These are phyloP conservation scores for Kuraishia piskuri DNA, from an alignment of 805 yeast genomes.

Conservation along the genomic window DNA sequence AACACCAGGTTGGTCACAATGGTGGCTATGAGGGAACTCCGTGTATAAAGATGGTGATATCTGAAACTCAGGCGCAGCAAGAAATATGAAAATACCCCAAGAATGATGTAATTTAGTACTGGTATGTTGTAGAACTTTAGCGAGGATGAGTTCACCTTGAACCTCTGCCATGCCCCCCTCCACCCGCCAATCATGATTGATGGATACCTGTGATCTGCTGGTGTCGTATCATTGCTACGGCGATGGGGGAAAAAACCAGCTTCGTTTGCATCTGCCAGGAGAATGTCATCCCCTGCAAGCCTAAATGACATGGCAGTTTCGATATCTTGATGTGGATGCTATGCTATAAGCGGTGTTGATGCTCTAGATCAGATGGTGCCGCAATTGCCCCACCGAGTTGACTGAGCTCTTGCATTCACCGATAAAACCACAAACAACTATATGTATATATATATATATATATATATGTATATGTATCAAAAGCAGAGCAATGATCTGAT, in stretches of 20 bases:
- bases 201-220: neutral
- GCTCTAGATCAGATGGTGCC: too few relatives aligned
- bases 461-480: too few relatives aligned
- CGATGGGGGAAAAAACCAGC: neutral
- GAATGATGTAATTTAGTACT: constrained; percentile 43
- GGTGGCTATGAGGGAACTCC: constrained; percentile 66
- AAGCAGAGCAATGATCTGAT: too few relatives aligned
- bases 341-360: too few relatives aligned
- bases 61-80: constrained; percentile 45
- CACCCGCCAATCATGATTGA: neutral
- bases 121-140: constrained; percentile 39
- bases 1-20: constrained; percentile 72
- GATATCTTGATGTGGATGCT: too few relatives aligned
- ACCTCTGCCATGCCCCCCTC: neutral
- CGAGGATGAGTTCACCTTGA: neutral
- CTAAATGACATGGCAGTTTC: constrained; percentile 7
- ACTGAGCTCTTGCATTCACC: too few relatives aligned
- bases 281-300: constrained; percentile 6
- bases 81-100: constrained; percentile 38
- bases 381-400: too few relatives aligned
- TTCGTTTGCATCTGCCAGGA: constrained; percentile 2
- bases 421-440: too few relatives aligned
- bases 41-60: constrained; percentile 53
- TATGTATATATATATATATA: too few relatives aligned
- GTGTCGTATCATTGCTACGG: neutral